Evolutionary conservation across 225 moss, liverwort and hornwort genomes (phyloP).

Genomic region (Climacium dendroides): DNA sequence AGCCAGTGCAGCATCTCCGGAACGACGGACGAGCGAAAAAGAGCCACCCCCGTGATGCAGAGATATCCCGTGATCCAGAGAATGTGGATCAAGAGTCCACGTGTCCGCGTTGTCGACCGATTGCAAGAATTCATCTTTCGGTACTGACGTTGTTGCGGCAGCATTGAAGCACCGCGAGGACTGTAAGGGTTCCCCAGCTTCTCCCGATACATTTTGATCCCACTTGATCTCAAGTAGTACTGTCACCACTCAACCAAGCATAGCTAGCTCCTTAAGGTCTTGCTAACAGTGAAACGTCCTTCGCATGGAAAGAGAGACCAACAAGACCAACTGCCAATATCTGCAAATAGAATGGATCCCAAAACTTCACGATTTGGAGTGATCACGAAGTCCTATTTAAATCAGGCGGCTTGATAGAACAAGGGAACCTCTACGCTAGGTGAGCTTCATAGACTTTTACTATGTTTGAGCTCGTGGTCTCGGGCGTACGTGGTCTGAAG

Average conservation of each 20-base stretch:
- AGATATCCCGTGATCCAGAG: conserved; percentile 59
- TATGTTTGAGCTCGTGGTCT: neutral
- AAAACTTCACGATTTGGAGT: neutral
- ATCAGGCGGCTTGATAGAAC: neutral
- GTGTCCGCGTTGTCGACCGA: conserved; percentile 15
- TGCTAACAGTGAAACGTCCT: neutral
- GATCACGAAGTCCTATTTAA: neutral
- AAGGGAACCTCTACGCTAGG: neutral
- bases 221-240: neutral
- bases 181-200: neutral
- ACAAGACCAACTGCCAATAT: neutral
- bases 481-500: neutral
- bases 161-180: neutral
- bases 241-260: neutral
- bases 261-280: no score
- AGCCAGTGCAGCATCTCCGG: conserved; percentile 42
- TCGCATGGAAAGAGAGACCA: neutral
- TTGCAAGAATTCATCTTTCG: conserved; percentile 18
- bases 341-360: neutral
- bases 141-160: conserved; percentile 45
- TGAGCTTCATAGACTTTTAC: neutral
- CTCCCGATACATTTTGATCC: neutral
- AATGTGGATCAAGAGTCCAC: conserved; percentile 9
- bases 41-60: conserved; percentile 39
- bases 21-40: conserved; percentile 33